Evolutionary conservation across 768 basidiomycete species (phyloP).

Genomic region (Chiua virens): DNA sequence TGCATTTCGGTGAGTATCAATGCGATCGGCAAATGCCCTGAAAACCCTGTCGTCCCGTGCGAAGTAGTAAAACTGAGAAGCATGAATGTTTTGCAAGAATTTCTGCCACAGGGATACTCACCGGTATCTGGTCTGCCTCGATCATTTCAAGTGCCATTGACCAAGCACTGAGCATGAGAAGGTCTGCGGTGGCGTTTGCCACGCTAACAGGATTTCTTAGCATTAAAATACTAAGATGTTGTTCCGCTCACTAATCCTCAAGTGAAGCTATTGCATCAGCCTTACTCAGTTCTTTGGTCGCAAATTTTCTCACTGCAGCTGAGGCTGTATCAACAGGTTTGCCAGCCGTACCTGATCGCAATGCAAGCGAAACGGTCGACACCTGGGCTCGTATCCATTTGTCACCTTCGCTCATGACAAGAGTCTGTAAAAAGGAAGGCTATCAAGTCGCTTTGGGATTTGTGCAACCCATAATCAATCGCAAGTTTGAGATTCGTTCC

Average conservation of each 20-base stretch:
- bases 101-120: slow-evolving; percentile 34
- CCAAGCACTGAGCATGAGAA: slow-evolving; percentile 84
- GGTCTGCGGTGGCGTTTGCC: slow-evolving; percentile 86
- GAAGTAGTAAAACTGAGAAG: slow-evolving; percentile 73
- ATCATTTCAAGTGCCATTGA: slow-evolving; percentile 57
- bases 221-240: not conserved
- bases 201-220: slow-evolving; percentile 46
- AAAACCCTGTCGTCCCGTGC: slow-evolving; percentile 90
- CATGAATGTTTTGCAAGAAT: not conserved
- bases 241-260: slow-evolving; percentile 81
- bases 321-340: slow-evolving; percentile 77
- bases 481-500: slow-evolving; percentile 88
- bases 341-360: slow-evolving; percentile 64
- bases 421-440: slow-evolving; percentile 92
- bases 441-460: slow-evolving; percentile 78
- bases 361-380: slow-evolving; percentile 63
- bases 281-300: slow-evolving; percentile 81
- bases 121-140: slow-evolving; percentile 69
- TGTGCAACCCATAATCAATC: slow-evolving; percentile 84
- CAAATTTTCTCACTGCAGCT: slow-evolving; percentile 78
- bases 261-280: slow-evolving; percentile 76
- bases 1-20: slow-evolving; percentile 38
- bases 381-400: slow-evolving; percentile 80
- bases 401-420: slow-evolving; percentile 96
- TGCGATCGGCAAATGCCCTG: slow-evolving; percentile 56